Evolutionary conservation across 306 rosid species (phyloP).

Genomic region (Boehmeria nivea): DNA sequence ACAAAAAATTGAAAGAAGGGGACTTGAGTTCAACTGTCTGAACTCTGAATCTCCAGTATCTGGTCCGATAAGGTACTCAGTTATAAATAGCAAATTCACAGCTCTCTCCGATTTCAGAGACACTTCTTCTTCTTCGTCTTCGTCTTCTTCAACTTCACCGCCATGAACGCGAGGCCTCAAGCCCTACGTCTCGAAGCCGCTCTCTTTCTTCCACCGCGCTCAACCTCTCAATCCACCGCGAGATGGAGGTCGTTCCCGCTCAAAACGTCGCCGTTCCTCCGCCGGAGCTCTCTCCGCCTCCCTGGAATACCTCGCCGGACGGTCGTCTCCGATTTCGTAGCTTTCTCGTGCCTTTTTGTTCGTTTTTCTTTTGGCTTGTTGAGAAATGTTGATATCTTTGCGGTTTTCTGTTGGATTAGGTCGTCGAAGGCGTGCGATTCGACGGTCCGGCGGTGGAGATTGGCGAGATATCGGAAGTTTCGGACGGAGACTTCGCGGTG

Average conservation of each 20-base stretch:
- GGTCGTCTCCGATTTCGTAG: background rate
- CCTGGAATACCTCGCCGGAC: background rate
- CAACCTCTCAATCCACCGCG: background rate
- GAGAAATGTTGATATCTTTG: background rate
- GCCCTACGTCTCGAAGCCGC: constrained; percentile 1
- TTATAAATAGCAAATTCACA: too few species aligned
- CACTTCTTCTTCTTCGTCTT: too few species aligned
- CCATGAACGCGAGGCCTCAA: background rate
- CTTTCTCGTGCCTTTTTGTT: background rate
- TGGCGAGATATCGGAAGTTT: constrained; percentile 19
- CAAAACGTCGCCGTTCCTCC: background rate
- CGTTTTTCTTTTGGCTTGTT: background rate
- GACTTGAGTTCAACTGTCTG: too few species aligned
- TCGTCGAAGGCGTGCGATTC: constrained; percentile 23
- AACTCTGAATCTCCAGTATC: too few species aligned
- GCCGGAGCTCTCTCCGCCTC: constrained; percentile 9
- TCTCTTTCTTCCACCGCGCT: constrained; percentile 2
- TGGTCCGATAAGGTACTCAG: too few species aligned
- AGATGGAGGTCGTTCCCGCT: constrained; percentile 1
- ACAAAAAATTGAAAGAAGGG: too few species aligned
- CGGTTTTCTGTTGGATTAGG: constrained; percentile 5
- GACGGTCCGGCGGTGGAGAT: constrained; percentile 31
- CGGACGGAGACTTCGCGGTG: constrained; percentile 41
- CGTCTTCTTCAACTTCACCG: background rate
- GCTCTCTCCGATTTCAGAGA: too few species aligned